Percentiles rank a stretch among this genome's conserved stretches.
These are phyloP conservation scores for Gossypium thurberi DNA, from an alignment of 345 rosid genomes.

Conservation along the genomic window DNA sequence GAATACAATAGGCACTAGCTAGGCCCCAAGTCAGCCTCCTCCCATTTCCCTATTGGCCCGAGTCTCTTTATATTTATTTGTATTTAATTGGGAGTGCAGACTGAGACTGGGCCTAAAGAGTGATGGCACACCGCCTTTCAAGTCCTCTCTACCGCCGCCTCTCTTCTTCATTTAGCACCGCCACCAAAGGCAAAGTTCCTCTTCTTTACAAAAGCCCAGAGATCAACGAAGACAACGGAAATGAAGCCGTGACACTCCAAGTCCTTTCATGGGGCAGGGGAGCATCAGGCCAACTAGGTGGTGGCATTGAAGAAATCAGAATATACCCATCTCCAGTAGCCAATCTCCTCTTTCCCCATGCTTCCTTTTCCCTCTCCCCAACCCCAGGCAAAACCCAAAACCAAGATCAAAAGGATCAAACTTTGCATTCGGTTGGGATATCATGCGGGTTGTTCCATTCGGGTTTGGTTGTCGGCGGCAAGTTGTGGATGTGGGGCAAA, in stretches of 20 bases:
- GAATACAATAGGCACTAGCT: not conserved
- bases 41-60: not conserved
- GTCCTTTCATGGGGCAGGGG: constrained; percentile 91
- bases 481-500: constrained; percentile 86
- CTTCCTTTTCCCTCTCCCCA: constrained; percentile 45
- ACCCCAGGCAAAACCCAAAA: constrained; percentile 42
- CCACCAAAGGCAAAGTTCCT: constrained; percentile 33
- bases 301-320: constrained; percentile 70
- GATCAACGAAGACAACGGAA: constrained; percentile 18
- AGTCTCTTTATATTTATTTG: not conserved
- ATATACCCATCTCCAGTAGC: constrained; percentile 69
- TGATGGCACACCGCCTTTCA: constrained; percentile 9
- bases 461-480: constrained; percentile 50
- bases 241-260: constrained; percentile 38
- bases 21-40: not conserved
- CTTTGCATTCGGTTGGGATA: constrained; percentile 43
- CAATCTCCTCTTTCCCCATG: constrained; percentile 42
- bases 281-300: constrained; percentile 90
- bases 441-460: constrained; percentile 87
- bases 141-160: constrained; percentile 8
- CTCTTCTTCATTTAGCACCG: not conserved
- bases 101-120: not conserved
- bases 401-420: not conserved
- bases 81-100: not conserved
- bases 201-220: constrained; percentile 39